These are phyloP conservation scores for Boletus chippewaensis DNA, from an alignment of 1,284 basidiomycete species.

Conservation along the genomic window DNA sequence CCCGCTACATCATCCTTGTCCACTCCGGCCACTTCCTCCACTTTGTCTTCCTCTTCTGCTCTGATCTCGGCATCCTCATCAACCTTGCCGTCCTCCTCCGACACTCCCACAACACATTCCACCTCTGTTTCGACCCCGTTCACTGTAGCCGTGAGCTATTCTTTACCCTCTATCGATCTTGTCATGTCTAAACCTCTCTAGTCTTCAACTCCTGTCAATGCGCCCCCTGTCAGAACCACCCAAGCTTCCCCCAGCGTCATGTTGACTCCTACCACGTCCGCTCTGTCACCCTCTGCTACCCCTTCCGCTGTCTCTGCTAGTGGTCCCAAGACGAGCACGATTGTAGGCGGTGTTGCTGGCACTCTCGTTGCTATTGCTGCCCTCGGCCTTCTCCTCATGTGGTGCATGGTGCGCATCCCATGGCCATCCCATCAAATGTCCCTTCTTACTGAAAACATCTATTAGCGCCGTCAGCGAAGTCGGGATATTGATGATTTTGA, in stretches of 20 bases:
- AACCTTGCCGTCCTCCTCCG: not conserved
- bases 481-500: slow-evolving; percentile 45
- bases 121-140: not conserved
- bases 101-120: not conserved
- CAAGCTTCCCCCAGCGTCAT: not conserved
- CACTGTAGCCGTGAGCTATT: slow-evolving; percentile 11
- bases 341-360: slow-evolving; percentile 51
- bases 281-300: slow-evolving; percentile 16
- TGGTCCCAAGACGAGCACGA: slow-evolving; percentile 33
- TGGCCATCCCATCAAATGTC: not conserved
- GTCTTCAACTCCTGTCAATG: slow-evolving; percentile 1
- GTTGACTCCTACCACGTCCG: slow-evolving; percentile 4
- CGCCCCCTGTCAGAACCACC: not conserved
- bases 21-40: not conserved
- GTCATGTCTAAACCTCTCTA: not conserved
- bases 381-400: slow-evolving; percentile 44
- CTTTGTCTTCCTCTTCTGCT: slow-evolving; percentile 3
- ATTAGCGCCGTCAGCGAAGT: slow-evolving; percentile 42
- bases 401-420: slow-evolving; percentile 43
- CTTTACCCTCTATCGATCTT: not conserved
- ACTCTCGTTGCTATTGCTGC: slow-evolving; percentile 43
- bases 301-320: slow-evolving; percentile 21
- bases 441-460: slow-evolving; percentile 7
- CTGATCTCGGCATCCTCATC: not conserved
- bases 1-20: not conserved